Base-by-base conservation (phyloP, 2,329 filamentous ascomycete genomes). In the Penicillium freii region DNA sequence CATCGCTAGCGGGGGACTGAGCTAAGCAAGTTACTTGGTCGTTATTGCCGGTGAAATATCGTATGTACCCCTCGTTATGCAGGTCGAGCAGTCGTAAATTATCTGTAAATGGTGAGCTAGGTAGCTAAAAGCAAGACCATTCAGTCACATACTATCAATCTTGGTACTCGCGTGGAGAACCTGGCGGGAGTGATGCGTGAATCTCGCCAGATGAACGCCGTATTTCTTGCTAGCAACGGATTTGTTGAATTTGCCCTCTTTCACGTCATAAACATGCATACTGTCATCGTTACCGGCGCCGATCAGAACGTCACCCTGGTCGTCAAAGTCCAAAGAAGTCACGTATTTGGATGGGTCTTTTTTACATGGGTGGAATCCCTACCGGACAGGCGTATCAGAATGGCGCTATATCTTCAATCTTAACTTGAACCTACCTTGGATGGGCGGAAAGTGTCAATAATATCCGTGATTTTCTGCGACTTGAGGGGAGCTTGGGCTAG, bases 141-240 rank as follows among this genome's bases (percentile, higher is more conserved):
- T 10, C 25, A 33, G 46, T 25, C 6, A 58, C 78, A 60, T 79
- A 91, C 89, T 84, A 70, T 99, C 95, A 67, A 95, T 87, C 72
- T 96, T 97, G 13, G 94, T 99, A 72, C 91, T 96, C 51, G 94
- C 92, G 70, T 97, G 97, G 58, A 99, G 87, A 70, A 99, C 91
- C 72, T 91, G 92, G 23, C 91, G 91, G 63, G 87, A 87, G 59
- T 93, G 90, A 72, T 97, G 94, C 1, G 93, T 96, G 75, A 97
- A 99, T 66, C 91, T 89, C 38, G 94, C 94, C 55, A 97, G 83
- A 72, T 96, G 94, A 19, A 91, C 92, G 58, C 94, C 94, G 69
- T 99, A 99, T 73, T 99, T 99, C 72, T 97, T 96, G 77, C 90
- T 95, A 51, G 95, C 87, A 46, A 97, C 82, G 58, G 88, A 88